These are phyloP conservation scores for Stagonosporopsis cucurbitacearum DNA, from an alignment of 2,329 filamentous ascomycete species.

Conservation along the genomic window DNA sequence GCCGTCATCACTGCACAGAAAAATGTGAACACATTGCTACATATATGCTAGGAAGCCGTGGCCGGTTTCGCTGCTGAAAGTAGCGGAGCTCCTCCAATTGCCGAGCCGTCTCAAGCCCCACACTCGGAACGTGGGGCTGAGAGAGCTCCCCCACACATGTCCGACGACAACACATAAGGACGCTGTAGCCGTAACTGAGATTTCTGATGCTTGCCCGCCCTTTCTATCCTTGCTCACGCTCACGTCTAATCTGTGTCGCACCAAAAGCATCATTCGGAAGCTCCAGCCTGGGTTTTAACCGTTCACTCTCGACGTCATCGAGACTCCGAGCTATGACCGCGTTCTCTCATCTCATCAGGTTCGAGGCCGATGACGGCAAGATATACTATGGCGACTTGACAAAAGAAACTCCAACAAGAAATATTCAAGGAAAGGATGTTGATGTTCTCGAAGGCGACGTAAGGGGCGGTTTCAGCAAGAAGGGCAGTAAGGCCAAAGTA, in stretches of 20 bases:
- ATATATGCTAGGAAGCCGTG: background rate
- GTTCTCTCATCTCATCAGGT: slow-evolving; percentile 46
- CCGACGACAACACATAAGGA: slow-evolving; percentile 8
- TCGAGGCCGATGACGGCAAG: slow-evolving; percentile 39
- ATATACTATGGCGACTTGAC: slow-evolving; percentile 41
- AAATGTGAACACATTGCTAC: no score
- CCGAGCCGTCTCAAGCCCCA: slow-evolving; percentile 2
- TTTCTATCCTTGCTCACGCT: background rate
- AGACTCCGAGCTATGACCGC: slow-evolving; percentile 23
- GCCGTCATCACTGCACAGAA: no score
- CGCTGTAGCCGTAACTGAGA: background rate
- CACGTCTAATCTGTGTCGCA: background rate
- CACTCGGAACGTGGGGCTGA: slow-evolving; percentile 13
- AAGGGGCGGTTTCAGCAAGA: slow-evolving; percentile 39
- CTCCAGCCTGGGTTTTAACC: background rate
- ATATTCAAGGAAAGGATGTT: slow-evolving; percentile 41
- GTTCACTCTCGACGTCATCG: slow-evolving; percentile 6
- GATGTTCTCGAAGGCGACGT: slow-evolving; percentile 40
- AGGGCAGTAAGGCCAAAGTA: slow-evolving; percentile 33
- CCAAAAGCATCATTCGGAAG: background rate
- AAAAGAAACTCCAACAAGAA: slow-evolving; percentile 35
- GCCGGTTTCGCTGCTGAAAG: background rate
- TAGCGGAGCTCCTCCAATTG: slow-evolving; percentile 9
- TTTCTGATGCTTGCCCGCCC: slow-evolving; percentile 5
- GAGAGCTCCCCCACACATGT: slow-evolving; percentile 8